Conservation (phyloP, 2,329 filamentous ascomycete genomes). For the Calcarisporium arbuscula region DNA sequence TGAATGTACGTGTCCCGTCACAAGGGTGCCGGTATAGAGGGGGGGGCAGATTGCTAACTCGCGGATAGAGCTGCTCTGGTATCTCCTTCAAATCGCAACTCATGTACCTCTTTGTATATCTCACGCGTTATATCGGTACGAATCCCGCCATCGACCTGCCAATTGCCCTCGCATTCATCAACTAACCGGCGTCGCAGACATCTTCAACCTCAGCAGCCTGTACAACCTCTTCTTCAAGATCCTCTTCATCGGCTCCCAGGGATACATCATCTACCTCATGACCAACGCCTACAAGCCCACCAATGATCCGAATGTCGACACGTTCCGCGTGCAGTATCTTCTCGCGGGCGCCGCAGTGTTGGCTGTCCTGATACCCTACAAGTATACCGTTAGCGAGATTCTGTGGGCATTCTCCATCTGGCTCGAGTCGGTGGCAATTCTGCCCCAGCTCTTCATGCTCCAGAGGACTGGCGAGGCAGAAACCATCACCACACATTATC, state of each 20-base stretch:
- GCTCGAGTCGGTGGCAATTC: constrained; percentile 93
- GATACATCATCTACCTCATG: constrained; percentile 98
- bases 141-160: neutral
- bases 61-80: constrained; percentile 89
- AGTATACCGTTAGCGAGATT: constrained; percentile 78
- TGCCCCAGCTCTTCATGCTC: constrained; percentile 96
- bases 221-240: constrained; percentile 97
- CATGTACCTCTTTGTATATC: constrained; percentile 88
- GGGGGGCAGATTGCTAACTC: no score
- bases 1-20: constrained; percentile 67
- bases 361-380: constrained; percentile 76
- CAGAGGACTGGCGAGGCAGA: constrained; percentile 96
- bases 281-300: constrained; percentile 95
- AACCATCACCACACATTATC: constrained; percentile 98
- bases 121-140: constrained; percentile 82
- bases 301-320: constrained; percentile 94
- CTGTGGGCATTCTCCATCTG: constrained; percentile 98
- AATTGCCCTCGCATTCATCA: neutral
- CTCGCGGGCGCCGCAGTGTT: constrained; percentile 73
- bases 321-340: constrained; percentile 94
- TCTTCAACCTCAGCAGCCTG: constrained; percentile 75
- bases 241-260: constrained; percentile 82
- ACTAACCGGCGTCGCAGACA: constrained; percentile 48
- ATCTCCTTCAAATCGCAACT: constrained; percentile 99
- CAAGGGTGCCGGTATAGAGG: no score